phyloP scores from a whole-genome alignment of 352 stramenopile species.

The Sclerospora graminicola region DNA sequence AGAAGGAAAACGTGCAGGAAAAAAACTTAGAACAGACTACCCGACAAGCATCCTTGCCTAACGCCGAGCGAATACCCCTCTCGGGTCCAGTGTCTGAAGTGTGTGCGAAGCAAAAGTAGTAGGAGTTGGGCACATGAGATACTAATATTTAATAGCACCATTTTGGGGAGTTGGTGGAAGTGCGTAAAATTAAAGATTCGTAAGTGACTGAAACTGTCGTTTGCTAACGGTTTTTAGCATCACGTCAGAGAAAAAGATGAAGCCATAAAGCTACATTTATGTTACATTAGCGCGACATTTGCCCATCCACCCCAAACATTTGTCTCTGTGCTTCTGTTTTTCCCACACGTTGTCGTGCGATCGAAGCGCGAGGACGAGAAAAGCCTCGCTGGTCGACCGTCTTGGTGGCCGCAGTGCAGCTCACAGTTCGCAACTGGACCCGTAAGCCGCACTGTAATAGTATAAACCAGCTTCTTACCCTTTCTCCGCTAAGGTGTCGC shows the following conservation, averaged over 20 bases:
- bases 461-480: not conserved
- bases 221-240: too few relatives aligned
- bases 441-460: not conserved
- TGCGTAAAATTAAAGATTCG: slow-evolving; percentile 12
- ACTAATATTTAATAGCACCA: slow-evolving; percentile 25
- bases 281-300: slow-evolving; percentile 10
- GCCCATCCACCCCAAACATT: slow-evolving; percentile 7
- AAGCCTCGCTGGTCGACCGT: slow-evolving; percentile 11
- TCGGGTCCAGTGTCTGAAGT: slow-evolving; percentile 26
- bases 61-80: slow-evolving; percentile 21
- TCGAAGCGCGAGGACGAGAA: slow-evolving; percentile 22
- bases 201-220: slow-evolving; percentile 1
- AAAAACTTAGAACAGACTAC: slow-evolving; percentile 16
- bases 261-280: not conserved
- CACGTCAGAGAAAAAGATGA: not conserved
- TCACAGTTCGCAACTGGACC: slow-evolving; percentile 3
- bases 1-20: slow-evolving; percentile 20
- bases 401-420: slow-evolving; percentile 9
- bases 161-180: slow-evolving; percentile 4
- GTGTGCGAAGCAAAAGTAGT: slow-evolving; percentile 30
- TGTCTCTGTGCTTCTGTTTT: slow-evolving; percentile 21
- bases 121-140: not conserved
- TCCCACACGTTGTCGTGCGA: slow-evolving; percentile 15
- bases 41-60: slow-evolving; percentile 32
- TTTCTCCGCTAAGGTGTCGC: not conserved